These are phyloP conservation scores for Boletus huronensis DNA, from an alignment of 768 basidiomycete species.

Conservation along the genomic window DNA sequence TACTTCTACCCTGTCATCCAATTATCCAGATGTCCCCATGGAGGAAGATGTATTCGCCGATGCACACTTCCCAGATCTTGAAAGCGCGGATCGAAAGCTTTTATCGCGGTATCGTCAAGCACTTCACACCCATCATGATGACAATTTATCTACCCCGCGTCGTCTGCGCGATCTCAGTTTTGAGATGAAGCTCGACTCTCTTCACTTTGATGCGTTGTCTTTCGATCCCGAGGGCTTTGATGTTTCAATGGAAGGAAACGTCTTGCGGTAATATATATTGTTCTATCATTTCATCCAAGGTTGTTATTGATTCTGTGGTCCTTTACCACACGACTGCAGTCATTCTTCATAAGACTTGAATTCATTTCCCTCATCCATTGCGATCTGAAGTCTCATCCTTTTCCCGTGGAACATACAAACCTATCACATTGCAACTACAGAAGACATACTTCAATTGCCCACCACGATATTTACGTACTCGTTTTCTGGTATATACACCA, in stretches of 20 bases:
- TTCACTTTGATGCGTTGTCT: conserved; percentile 69
- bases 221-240: conserved; percentile 61
- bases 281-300: neutral
- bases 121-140: neutral
- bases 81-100: conserved; percentile 17
- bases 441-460: conserved; percentile 4
- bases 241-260: conserved; percentile 20
- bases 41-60: conserved; percentile 17
- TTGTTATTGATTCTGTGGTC: neutral
- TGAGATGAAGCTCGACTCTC: conserved; percentile 68
- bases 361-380: conserved; percentile 1
- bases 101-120: conserved; percentile 2
- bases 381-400: neutral
- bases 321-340: neutral
- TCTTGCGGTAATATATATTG: conserved; percentile 12
- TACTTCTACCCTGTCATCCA: conserved; percentile 12
- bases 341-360: conserved; percentile 5
- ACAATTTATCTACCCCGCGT: neutral
- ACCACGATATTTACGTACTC: conserved; percentile 12
- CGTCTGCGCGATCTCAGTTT: conserved; percentile 42
- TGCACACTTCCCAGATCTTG: conserved; percentile 18
- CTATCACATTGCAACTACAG: conserved; percentile 1
- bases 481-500: conserved; percentile 12
- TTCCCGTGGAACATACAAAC: conserved; percentile 1
- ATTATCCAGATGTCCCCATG: conserved; percentile 16